A percentile compares a stretch with the other conserved stretches of the same genome.
Conservation (phyloP, 371 early-diverging fungal species). For the Mortierella polycephala region DNA sequence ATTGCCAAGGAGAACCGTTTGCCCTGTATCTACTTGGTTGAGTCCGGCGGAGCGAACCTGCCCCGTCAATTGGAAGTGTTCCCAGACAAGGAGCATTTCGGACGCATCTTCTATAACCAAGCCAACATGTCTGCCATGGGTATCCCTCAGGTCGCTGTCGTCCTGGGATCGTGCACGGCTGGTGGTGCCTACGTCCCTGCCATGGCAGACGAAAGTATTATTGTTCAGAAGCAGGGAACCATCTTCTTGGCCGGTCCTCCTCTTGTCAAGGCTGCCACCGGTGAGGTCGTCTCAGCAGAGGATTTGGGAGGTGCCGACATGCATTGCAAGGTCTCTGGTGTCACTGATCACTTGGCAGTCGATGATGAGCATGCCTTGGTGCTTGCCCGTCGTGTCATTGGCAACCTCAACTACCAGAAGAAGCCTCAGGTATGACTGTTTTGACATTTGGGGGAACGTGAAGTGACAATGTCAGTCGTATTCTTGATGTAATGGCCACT, state of each 20-base stretch:
- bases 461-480: too few relatives aligned
- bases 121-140: conserved; percentile 91
- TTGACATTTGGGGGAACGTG: neutral
- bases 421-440: conserved; percentile 57
- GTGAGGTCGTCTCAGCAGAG: conserved; percentile 95
- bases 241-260: conserved; percentile 98
- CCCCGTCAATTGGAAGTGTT: conserved; percentile 97
- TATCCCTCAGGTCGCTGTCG: conserved; percentile 96
- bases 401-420: conserved; percentile 86
- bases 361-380: conserved; percentile 94
- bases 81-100: conserved; percentile 98
- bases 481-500: neutral
- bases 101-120: conserved; percentile 97
- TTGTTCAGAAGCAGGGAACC: conserved; percentile 96
- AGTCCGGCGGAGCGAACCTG: conserved; percentile 97
- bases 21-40: conserved; percentile 96
- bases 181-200: conserved; percentile 99
- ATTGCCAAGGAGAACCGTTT: conserved; percentile 94
- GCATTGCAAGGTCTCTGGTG: conserved; percentile 95
- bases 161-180: conserved; percentile 98
- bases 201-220: conserved; percentile 98
- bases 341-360: conserved; percentile 94
- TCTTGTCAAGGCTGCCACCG: conserved; percentile 96
- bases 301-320: conserved; percentile 97
- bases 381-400: conserved; percentile 88